phyloP scores from a whole-genome alignment of 306 rosid genomes.

The Mucuna pruriens region DNA sequence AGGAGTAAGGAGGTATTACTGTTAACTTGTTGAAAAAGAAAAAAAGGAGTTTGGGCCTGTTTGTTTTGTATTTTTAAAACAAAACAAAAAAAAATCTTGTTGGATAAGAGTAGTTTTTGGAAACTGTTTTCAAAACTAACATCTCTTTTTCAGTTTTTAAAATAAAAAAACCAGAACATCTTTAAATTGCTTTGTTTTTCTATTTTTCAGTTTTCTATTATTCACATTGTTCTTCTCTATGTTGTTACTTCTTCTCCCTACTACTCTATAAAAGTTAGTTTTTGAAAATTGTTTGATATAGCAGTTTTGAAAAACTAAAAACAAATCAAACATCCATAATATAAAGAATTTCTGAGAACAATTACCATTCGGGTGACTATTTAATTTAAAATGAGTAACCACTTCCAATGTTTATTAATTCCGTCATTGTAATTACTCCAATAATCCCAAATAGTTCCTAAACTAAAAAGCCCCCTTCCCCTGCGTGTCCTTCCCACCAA shows the following conservation, averaged over 20 bases:
- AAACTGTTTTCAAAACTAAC: not conserved
- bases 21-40: constrained; percentile 5
- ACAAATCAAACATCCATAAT: not conserved
- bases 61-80: not conserved
- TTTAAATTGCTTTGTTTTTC: not conserved
- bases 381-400: not conserved
- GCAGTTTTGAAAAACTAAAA: not conserved
- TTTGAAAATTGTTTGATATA: not conserved
- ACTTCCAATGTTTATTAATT: not conserved
- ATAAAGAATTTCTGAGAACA: not conserved
- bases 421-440: not conserved
- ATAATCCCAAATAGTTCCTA: not conserved
- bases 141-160: not conserved
- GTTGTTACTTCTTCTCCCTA: not conserved
- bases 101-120: not conserved
- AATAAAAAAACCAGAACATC: not conserved
- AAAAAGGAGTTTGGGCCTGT: not conserved
- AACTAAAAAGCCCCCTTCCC: not conserved
- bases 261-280: not conserved
- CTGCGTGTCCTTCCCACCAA: not conserved
- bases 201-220: not conserved
- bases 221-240: not conserved
- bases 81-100: not conserved
- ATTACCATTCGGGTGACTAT: not conserved
- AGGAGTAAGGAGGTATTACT: constrained; percentile 95